Conservation (phyloP, 257 asterid species). For the Lavandula angustifolia region DNA sequence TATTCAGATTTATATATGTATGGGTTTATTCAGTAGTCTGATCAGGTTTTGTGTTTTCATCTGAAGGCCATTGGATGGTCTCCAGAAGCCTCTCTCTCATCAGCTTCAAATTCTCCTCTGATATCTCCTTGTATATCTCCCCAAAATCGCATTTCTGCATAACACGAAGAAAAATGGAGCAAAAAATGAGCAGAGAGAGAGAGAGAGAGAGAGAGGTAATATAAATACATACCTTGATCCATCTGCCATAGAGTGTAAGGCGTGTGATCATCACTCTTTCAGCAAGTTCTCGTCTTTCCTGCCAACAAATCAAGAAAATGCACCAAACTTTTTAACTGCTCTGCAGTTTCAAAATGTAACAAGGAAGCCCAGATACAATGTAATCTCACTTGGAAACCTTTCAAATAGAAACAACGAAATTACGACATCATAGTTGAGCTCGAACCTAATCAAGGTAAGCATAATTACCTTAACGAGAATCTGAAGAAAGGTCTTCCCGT, state of each 20-base stretch:
- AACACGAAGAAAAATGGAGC: background rate
- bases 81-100: slow-evolving; percentile 70
- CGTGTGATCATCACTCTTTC: slow-evolving; percentile 81
- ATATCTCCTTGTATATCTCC: slow-evolving; percentile 52
- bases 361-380: no score
- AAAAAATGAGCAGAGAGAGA: background rate
- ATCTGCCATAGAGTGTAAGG: slow-evolving; percentile 57
- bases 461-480: slow-evolving; percentile 61
- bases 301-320: slow-evolving; percentile 12
- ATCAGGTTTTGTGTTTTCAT: slow-evolving; percentile 37
- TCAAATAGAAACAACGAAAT: no score
- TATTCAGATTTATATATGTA: no score
- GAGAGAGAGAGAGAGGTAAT: no score
- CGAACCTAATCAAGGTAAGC: background rate
- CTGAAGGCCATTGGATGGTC: slow-evolving; percentile 62
- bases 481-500: slow-evolving; percentile 55
- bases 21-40: slow-evolving; percentile 5
- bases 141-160: slow-evolving; percentile 61
- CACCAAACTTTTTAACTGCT: no score
- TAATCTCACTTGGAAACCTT: no score
- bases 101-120: slow-evolving; percentile 62
- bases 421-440: no score
- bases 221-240: slow-evolving; percentile 66
- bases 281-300: slow-evolving; percentile 75
- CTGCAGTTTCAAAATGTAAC: no score